Base-by-base conservation (phyloP, 176 grass and related monocot species). In the Musa troglodytarum region DNA sequence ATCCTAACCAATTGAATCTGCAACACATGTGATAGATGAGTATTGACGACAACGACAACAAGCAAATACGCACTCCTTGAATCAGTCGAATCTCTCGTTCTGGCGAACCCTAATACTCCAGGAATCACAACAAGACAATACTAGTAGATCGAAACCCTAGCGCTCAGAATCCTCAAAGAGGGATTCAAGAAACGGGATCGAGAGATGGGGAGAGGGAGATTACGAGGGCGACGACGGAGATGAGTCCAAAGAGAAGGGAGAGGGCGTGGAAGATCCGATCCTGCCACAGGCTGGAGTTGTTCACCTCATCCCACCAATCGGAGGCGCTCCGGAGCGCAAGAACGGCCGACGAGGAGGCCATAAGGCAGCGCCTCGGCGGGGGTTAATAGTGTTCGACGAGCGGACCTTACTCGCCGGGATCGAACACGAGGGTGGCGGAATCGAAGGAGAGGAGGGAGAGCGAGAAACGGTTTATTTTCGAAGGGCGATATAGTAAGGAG, bases 1-100 rank as follows among this genome's bases (percentile, higher is more conserved):
- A 96, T 89, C 75, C 89, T 84, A 51, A 84, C 79, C 64, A 96
- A 83, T 82, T 96, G 92, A 66, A 89, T 74, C 89, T 92, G 82
- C 68, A 85, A 13, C 56, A 10, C 57, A 15, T n/a, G 9, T 62
- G 57, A 15, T 4, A 17, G 15, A 19, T 19, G 2, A 69, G 29
- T 69, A 73, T 26, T 56, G 57, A 62, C 20, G 15, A 17, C 57
- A 62, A 9, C 15, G 20, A 19, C 57, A 62, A 19, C 57, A 62
- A 19, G 57, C 17, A 62, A 58, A 58, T 5, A 61, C 5, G 57
- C 14, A 16, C 6, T 61, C n/a, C n/a, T 61, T 14, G 8, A 16
- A 61, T 61, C 16, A 61, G 57, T 29, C 29, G 34, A 62, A 17
- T 62, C 13, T 17, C 14, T 17, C 20, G 11, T 7, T 58, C 34